phyloP scores from a whole-genome alignment of 306 rosid species.

The Gillenia trifoliata region DNA sequence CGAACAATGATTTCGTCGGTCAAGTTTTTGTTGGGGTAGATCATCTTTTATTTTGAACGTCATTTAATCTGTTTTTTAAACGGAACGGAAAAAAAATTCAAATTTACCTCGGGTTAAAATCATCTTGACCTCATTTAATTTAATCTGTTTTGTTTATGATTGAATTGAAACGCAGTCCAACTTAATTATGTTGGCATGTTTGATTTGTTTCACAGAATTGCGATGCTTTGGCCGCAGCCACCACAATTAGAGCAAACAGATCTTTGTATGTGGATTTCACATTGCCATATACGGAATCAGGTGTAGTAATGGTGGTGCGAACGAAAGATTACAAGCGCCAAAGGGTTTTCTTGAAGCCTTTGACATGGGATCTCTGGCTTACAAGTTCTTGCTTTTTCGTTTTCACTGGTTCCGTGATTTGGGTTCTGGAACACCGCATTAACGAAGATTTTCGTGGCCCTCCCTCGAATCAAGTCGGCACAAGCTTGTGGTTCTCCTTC shows the following conservation, averaged over 20 bases:
- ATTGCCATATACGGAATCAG: conserved; percentile 45
- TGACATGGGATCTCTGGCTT: conserved; percentile 39
- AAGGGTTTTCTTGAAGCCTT: conserved; percentile 49
- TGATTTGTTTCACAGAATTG: background rate
- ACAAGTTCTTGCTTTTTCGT: conserved; percentile 26
- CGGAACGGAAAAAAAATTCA: background rate
- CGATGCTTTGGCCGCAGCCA: conserved; percentile 11
- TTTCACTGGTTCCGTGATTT: conserved; percentile 40
- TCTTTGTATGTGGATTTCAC: conserved; percentile 38
- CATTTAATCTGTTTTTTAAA: too few relatives aligned
- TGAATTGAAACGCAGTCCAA: background rate
- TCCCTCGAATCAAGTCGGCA: conserved; percentile 34
- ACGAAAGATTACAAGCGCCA: conserved; percentile 7
- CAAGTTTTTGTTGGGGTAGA: conserved; percentile 38
- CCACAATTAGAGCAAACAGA: conserved; percentile 24
- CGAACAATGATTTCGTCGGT: conserved; percentile 15
- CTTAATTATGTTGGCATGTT: too few relatives aligned
- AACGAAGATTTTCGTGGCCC: conserved; percentile 39
- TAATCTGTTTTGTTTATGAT: too few relatives aligned
- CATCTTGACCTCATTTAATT: background rate
- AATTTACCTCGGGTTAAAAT: conserved; percentile 43
- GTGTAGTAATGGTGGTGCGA: conserved; percentile 40
- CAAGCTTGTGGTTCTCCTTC: conserved; percentile 43
- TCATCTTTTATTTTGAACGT: background rate
- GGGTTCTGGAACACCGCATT: conserved; percentile 45